phyloP scores from a whole-genome alignment of 768 basidiomycete genomes.

The Pleurotus djamor region DNA sequence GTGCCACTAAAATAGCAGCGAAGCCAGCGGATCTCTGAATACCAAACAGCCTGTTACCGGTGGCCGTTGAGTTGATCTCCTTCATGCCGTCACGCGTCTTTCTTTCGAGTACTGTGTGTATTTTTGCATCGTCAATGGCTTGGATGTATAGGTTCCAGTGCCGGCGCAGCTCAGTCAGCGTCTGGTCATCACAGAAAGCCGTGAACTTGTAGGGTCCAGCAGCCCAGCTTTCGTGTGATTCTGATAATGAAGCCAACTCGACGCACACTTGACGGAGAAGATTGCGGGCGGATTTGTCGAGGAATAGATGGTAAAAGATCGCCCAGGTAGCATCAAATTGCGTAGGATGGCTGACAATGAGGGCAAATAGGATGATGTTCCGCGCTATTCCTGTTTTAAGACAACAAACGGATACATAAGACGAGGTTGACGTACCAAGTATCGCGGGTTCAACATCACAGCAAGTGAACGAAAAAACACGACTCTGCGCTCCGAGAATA shows the following conservation, averaged over 20 bases:
- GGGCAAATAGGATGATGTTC: slow-evolving; percentile 31
- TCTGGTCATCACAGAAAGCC: slow-evolving; percentile 24
- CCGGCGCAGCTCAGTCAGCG: slow-evolving; percentile 25
- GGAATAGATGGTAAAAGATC: slow-evolving; percentile 32
- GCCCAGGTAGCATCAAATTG: slow-evolving; percentile 23
- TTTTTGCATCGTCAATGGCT: not conserved
- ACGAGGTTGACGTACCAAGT: slow-evolving; percentile 21
- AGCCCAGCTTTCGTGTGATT: slow-evolving; percentile 22
- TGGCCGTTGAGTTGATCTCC: too few species aligned
- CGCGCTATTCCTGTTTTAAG: slow-evolving; percentile 20
- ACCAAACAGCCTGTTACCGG: too few species aligned
- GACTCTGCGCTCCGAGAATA: slow-evolving; percentile 8
- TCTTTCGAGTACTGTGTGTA: not conserved
- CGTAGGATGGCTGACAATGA: slow-evolving; percentile 22
- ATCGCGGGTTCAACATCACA: slow-evolving; percentile 35
- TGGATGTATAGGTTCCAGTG: slow-evolving; percentile 25
- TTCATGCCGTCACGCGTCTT: not conserved
- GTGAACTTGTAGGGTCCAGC: slow-evolving; percentile 23
- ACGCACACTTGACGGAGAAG: slow-evolving; percentile 23
- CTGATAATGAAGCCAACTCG: slow-evolving; percentile 22
- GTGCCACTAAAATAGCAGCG: too few species aligned
- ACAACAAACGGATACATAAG: not conserved
- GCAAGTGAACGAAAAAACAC: slow-evolving; percentile 34
- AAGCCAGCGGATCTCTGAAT: too few species aligned
- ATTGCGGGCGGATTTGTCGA: slow-evolving; percentile 21